Evolutionary conservation across 2,329 filamentous ascomycete genomes (phyloP).

Genomic region (Daldinia sp.): DNA sequence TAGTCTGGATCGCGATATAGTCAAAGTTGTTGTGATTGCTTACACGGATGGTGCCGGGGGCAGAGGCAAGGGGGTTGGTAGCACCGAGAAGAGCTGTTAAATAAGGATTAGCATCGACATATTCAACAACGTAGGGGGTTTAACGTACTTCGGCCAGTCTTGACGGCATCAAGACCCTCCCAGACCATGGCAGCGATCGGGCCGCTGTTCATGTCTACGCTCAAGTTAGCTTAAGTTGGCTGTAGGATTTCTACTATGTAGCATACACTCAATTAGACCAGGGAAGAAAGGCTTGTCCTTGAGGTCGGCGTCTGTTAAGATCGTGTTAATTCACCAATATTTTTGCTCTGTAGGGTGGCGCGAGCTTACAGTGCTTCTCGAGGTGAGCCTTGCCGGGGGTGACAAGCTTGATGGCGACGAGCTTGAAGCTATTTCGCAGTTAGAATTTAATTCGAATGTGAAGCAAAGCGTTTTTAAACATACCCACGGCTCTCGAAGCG

Average conservation of each 20-base stretch:
- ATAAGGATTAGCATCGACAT: conserved; percentile 20
- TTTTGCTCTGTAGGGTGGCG: neutral
- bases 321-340: conserved; percentile 42
- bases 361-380: conserved; percentile 86
- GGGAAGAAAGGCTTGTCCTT: conserved; percentile 96
- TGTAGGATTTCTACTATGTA: neutral
- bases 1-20: neutral
- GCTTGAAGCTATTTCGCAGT: conserved; percentile 79
- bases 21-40: conserved; percentile 67
- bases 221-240: conserved; percentile 25
- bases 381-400: conserved; percentile 92
- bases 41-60: conserved; percentile 95
- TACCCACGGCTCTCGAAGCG: conserved; percentile 97
- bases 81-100: conserved; percentile 85
- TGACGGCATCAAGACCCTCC: conserved; percentile 98
- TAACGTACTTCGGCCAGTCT: conserved; percentile 87
- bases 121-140: neutral
- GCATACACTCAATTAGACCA: conserved; percentile 88
- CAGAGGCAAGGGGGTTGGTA: conserved; percentile 96
- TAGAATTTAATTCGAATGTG: neutral
- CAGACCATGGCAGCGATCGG: conserved; percentile 99
- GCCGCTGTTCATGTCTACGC: conserved; percentile 90
- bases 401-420: conserved; percentile 95
- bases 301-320: conserved; percentile 77
- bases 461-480: conserved; percentile 47